A percentile compares a stretch with the other conserved stretches of the same genome.
Conservation (phyloP, 179 eudicot genomes). For the Actinidia chinensis region DNA sequence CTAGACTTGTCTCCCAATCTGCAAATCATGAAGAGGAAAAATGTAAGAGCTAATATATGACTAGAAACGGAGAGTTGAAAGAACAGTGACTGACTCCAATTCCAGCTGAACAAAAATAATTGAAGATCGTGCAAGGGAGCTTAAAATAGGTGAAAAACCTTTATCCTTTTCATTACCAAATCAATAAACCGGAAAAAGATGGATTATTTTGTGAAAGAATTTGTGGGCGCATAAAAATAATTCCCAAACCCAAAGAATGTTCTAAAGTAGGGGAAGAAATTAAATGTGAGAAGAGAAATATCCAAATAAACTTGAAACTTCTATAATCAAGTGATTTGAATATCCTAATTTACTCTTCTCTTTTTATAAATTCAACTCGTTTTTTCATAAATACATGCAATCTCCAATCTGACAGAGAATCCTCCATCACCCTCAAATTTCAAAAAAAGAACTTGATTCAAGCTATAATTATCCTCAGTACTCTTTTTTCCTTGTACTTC, state of each 20-base stretch:
- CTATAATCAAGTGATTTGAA: neutral
- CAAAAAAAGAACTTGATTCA: neutral
- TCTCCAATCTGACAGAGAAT: neutral
- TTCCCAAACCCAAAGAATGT: neutral
- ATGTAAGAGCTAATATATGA: neutral
- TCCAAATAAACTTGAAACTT: neutral
- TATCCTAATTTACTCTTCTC: neutral
- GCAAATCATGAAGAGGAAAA: constrained; percentile 12
- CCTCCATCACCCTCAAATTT: constrained; percentile 11
- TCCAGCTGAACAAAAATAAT: neutral
- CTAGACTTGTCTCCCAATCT: constrained; percentile 68
- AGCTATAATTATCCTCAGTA: neutral
- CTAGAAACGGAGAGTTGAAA: neutral
- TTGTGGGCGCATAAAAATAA: no score
- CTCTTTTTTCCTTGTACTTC: neutral
- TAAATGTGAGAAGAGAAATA: neutral
- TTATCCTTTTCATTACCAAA: no score
- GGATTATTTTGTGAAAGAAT: no score
- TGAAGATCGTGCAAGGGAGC: neutral
- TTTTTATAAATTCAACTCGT: neutral
- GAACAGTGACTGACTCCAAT: neutral
- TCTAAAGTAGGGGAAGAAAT: neutral
- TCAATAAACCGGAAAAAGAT: no score
- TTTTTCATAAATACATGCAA: neutral
- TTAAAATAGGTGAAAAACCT: no score